Evolutionary conservation across 2,329 filamentous ascomycete species (phyloP).

Genomic region (Ophiosphaerella herpotricha): DNA sequence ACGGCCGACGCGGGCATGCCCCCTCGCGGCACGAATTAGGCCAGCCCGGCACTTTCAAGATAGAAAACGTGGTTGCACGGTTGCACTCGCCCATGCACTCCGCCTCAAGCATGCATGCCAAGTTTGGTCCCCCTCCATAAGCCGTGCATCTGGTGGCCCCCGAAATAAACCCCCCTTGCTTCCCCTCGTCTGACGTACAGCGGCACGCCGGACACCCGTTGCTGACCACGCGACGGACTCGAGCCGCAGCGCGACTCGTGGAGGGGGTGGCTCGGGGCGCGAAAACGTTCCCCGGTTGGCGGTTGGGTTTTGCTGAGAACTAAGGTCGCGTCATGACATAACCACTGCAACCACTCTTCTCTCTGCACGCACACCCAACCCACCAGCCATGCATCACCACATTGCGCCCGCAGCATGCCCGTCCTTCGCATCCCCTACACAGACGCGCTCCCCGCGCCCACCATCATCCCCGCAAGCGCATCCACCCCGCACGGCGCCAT

Average conservation of each 20-base stretch:
- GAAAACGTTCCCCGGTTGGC: too few relatives aligned
- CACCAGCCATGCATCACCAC: too few relatives aligned
- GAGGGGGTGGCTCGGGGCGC: too few relatives aligned
- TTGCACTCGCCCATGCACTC: constrained; percentile 1
- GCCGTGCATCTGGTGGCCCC: constrained; percentile 3
- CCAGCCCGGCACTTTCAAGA: not conserved
- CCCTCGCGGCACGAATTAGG: too few relatives aligned
- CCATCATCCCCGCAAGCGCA: constrained; percentile 74
- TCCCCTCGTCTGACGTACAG: constrained; percentile 2
- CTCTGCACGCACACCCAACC: too few relatives aligned
- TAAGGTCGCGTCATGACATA: too few relatives aligned
- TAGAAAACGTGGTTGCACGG: constrained; percentile 1
- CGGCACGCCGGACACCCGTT: constrained; percentile 1
- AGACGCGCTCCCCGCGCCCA: constrained; percentile 74
- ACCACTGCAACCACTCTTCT: too few relatives aligned
- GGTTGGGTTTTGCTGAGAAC: too few relatives aligned
- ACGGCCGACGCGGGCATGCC: too few relatives aligned
- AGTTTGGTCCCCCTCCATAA: not conserved
- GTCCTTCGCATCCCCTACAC: constrained; percentile 92
- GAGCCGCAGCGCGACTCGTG: not conserved
- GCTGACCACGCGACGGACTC: not conserved
- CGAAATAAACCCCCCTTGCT: constrained; percentile 11
- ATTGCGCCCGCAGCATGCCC: constrained; percentile 52
- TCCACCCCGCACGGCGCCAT: constrained; percentile 73
- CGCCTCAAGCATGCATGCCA: constrained; percentile 13